Evolutionary conservation across 148 eudicot genomes (phyloP), one percentile per base, ranked within the genome.

Genomic region (Fagopyrum homotropicum): DNA sequence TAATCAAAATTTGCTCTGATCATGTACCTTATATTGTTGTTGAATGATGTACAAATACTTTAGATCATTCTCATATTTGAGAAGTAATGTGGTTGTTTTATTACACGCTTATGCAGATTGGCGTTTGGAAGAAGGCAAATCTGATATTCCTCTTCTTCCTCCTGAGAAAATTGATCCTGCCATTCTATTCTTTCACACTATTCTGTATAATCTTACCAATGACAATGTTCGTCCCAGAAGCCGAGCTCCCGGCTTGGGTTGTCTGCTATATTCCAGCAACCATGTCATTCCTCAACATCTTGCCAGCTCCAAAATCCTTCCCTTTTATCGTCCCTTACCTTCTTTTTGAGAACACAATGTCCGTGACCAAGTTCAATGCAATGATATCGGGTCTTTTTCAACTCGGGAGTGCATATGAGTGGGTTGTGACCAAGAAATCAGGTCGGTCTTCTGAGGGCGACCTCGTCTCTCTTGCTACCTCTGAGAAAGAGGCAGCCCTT

Each of bases 321-420:
- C 83, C 83, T 7, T 81, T 81, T 60, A 73, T 81, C 2, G 83
- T 81, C 72, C 83, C 83, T 11, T 81, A 77, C 64, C 80, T 81
- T 11, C 80, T 81, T 52, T 80, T 80, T 9, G 83, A 80, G 45
- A 80, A 80, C 75, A 79, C 84, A 29, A 82, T 82, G 84, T 82
- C 84, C 4, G 84, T 82, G 44, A 82, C 84, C 76, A 82, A 82
- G 61, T 82, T 82, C 79, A 82, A 79, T 45, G 84, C 84, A 72
- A 80, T 80, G 83, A 57, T 80, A 12, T 80, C 83, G 0, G 83
- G 83, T 7, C 83, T 81, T n/a, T 81, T 81, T 77, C 77, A 81
- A 51, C 54, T 81, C 12, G 79, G 79, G 16, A 80, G 82, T 11
- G 75, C 82, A 8, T 81, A 81, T 8, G 83, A 81, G 75, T 79